Percentiles rank a stretch among this genome's conserved stretches.
Conservation (phyloP, 139 green algal species). For the Volvox reticuliferus region DNA sequence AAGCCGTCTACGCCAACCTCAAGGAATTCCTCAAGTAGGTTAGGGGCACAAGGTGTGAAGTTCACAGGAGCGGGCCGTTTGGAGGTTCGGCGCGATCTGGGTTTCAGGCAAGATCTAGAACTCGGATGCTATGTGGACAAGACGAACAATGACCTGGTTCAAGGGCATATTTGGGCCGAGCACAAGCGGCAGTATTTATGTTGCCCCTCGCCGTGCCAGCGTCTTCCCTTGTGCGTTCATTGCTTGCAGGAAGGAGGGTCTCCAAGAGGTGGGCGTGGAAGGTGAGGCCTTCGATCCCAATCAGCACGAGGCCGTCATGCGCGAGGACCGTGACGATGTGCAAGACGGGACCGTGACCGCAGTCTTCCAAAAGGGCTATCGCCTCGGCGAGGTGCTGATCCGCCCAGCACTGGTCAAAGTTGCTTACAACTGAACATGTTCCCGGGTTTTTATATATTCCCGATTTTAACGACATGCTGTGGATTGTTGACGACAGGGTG, state of each 20-base stretch:
- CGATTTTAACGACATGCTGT: too few relatives aligned
- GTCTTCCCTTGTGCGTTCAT: too few relatives aligned
- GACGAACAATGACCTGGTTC: too few relatives aligned
- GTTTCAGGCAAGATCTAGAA: too few relatives aligned
- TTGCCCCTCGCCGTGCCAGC: too few relatives aligned
- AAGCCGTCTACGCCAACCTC: slow-evolving; percentile 13
- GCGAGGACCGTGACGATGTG: slow-evolving; percentile 50
- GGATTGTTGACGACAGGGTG: too few relatives aligned
- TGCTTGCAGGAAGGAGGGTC: slow-evolving; percentile 28
- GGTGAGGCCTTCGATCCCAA: slow-evolving; percentile 54
- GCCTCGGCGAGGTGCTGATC: slow-evolving; percentile 34
- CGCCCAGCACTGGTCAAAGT: slow-evolving; percentile 39
- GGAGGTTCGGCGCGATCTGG: too few relatives aligned
- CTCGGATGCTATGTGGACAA: too few relatives aligned
- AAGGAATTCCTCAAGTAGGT: slow-evolving; percentile 17
- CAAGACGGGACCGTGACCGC: slow-evolving; percentile 49
- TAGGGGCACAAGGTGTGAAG: background rate
- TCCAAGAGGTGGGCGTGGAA: slow-evolving; percentile 47
- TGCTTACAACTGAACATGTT: background rate
- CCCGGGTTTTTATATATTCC: too few relatives aligned
- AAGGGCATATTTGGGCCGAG: too few relatives aligned
- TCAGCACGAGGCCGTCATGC: slow-evolving; percentile 61
- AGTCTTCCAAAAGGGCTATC: slow-evolving; percentile 58
- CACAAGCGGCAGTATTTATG: too few relatives aligned
- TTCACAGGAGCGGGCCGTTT: too few relatives aligned